These are phyloP conservation scores for Sporothrix phasma DNA, from an alignment of 2,329 filamentous ascomycete species.

Conservation along the genomic window DNA sequence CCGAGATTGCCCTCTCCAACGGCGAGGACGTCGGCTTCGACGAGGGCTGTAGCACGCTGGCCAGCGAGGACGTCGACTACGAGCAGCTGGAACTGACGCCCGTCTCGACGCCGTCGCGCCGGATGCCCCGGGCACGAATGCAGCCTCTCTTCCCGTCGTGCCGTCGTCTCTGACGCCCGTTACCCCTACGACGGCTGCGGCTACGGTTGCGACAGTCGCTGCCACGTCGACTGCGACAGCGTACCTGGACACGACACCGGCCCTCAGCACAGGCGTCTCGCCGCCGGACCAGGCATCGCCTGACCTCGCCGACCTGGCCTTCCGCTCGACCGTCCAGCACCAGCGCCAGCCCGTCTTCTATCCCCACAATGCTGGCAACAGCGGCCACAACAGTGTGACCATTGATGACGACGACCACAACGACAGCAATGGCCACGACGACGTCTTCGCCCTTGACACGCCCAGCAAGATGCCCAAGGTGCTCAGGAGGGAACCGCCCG, in stretches of 20 bases:
- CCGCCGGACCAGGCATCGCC: constrained; percentile 13
- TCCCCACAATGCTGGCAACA: constrained; percentile 15
- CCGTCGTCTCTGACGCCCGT: background rate
- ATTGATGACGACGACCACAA: constrained; percentile 11
- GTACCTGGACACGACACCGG: constrained; percentile 12
- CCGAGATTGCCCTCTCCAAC: constrained; percentile 12
- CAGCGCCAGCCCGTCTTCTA: constrained; percentile 2
- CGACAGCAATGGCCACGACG: constrained; percentile 23
- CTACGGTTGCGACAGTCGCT: constrained; percentile 7
- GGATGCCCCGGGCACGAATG: background rate
- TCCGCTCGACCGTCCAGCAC: constrained; percentile 21
- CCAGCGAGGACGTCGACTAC: constrained; percentile 23
- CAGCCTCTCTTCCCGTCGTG: background rate
- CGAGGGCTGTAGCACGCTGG: constrained; percentile 15
- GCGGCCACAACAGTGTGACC: constrained; percentile 23
- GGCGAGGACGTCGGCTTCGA: constrained; percentile 16
- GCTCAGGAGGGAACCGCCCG: constrained; percentile 4
- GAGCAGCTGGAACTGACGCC: constrained; percentile 24
- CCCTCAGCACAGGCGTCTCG: constrained; percentile 12
- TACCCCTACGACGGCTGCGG: constrained; percentile 5
- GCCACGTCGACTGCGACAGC: constrained; percentile 7
- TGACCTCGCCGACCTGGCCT: constrained; percentile 6
- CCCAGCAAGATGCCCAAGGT: constrained; percentile 27
- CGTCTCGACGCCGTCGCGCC: constrained; percentile 14
- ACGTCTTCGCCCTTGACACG: constrained; percentile 28